A percentile compares a stretch with the other conserved stretches of the same genome.
These are phyloP conservation scores for Fusarium pseudograminearum DNA, from an alignment of 2,329 filamentous ascomycete species.

Conservation along the genomic window DNA sequence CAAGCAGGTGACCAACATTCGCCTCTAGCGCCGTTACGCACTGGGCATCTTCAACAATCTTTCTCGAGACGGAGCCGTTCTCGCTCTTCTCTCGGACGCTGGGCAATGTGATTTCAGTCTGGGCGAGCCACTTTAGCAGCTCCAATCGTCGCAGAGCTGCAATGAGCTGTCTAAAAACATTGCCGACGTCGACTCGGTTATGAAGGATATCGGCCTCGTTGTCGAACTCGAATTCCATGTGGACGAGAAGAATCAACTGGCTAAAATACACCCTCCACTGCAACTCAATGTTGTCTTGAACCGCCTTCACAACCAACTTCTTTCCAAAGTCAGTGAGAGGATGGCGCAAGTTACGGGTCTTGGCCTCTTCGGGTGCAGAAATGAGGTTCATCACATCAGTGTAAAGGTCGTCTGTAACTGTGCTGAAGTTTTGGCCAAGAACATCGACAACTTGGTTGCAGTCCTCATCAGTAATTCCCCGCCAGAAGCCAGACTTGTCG, in stretches of 20 bases:
- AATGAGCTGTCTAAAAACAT: slow-evolving; percentile 77
- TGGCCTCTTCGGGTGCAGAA: slow-evolving; percentile 59
- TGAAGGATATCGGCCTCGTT: slow-evolving; percentile 75
- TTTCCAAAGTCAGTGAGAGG: slow-evolving; percentile 81
- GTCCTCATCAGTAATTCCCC: slow-evolving; percentile 85
- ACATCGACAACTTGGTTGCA: slow-evolving; percentile 76
- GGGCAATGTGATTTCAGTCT: slow-evolving; percentile 67
- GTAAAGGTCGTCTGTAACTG: slow-evolving; percentile 68
- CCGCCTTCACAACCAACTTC: slow-evolving; percentile 78
- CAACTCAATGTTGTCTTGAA: slow-evolving; percentile 81
- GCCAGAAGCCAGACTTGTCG: slow-evolving; percentile 80
- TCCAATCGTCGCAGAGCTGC: slow-evolving; percentile 79
- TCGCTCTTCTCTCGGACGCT: slow-evolving; percentile 56
- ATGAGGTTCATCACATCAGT: slow-evolving; percentile 62
- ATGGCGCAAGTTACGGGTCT: slow-evolving; percentile 59
- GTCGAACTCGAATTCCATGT: slow-evolving; percentile 87
- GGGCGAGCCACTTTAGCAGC: slow-evolving; percentile 77
- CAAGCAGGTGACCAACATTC: slow-evolving; percentile 72
- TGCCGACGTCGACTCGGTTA: slow-evolving; percentile 72
- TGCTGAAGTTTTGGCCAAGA: slow-evolving; percentile 74
- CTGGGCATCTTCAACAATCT: slow-evolving; percentile 59
- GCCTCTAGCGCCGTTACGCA: slow-evolving; percentile 70
- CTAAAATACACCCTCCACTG: slow-evolving; percentile 83
- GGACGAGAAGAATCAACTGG: slow-evolving; percentile 83
- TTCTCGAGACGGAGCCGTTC: slow-evolving; percentile 54